These are phyloP conservation scores for Buddleja alternifolia DNA, from an alignment of 257 asterid species.

Conservation along the genomic window DNA sequence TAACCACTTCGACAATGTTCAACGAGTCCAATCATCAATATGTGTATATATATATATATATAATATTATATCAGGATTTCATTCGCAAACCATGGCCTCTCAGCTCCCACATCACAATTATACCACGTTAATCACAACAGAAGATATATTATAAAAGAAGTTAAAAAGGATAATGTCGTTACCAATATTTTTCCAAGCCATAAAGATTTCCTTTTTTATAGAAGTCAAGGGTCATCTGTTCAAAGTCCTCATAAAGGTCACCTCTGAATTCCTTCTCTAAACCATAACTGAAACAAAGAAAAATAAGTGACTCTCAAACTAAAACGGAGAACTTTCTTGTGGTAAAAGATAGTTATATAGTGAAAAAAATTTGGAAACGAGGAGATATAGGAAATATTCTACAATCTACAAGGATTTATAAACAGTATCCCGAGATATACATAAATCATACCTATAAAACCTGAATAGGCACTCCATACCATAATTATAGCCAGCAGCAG, in stretches of 20 bases:
- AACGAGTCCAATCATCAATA: no score
- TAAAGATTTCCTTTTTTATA: constrained; percentile 70
- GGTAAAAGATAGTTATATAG: constrained; percentile 4
- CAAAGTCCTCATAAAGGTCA: constrained; percentile 77
- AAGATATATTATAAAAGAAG: not conserved
- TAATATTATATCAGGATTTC: not conserved
- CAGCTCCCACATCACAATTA: constrained; percentile 1
- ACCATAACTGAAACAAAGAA: constrained; percentile 63
- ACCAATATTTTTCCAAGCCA: constrained; percentile 94
- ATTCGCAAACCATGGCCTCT: constrained; percentile 5
- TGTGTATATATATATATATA: not conserved
- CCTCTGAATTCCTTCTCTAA: constrained; percentile 77
- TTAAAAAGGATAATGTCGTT: constrained; percentile 15
- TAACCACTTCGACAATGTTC: no score
- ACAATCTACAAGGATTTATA: constrained; percentile 5
- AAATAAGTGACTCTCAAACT: constrained; percentile 1
- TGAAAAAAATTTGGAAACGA: not conserved
- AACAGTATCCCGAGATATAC: constrained; percentile 3
- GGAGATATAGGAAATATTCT: not conserved
- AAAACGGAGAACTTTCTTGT: not conserved
- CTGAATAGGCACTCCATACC: constrained; percentile 87
- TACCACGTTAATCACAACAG: not conserved
- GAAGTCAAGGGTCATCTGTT: constrained; percentile 63
- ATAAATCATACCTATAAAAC: constrained; percentile 68
- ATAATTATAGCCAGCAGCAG: constrained; percentile 75